phyloP scores from a whole-genome alignment of 768 basidiomycete species.

The Leccinum boreale region DNA sequence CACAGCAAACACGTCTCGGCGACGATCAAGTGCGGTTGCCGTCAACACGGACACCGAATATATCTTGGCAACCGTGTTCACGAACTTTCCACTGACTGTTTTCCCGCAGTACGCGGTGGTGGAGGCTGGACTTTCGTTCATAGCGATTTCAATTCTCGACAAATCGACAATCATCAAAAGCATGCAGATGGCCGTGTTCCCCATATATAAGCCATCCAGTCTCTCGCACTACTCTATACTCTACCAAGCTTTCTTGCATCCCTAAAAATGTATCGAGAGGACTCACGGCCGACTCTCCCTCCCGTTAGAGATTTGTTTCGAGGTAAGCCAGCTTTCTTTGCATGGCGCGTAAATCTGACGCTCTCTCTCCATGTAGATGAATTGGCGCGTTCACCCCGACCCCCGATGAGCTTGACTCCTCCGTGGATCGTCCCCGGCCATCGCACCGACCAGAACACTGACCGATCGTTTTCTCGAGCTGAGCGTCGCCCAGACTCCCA shows the following conservation, averaged over 20 bases:
- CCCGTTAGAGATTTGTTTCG: conserved; percentile 68
- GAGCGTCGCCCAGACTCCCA: conserved; percentile 24
- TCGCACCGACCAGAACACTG: conserved; percentile 28
- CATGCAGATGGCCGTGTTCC: conserved; percentile 21
- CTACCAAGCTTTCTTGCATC: conserved; percentile 16
- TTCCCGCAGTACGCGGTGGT: conserved; percentile 20
- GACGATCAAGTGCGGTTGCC: conserved; percentile 34
- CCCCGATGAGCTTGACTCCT: conserved; percentile 37
- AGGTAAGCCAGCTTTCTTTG: conserved; percentile 36
- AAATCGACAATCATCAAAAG: conserved; percentile 23
- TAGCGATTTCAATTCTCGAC: conserved; percentile 15
- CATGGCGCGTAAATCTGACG: conserved; percentile 1
- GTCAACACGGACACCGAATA: conserved; percentile 19
- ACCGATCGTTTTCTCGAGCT: conserved; percentile 24
- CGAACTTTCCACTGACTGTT: conserved; percentile 16
- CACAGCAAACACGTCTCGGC: conserved; percentile 31
- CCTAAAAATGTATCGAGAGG: conserved; percentile 24
- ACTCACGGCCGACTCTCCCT: conserved; percentile 58
- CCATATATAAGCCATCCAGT: conserved; percentile 25
- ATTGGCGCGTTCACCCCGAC: conserved; percentile 39
- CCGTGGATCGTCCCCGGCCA: conserved; percentile 45
- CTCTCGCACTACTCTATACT: conserved; percentile 1
- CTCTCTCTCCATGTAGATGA: conserved; percentile 37
- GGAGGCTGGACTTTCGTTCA: conserved; percentile 28
- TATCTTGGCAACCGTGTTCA: conserved; percentile 29